Evolutionary conservation across 371 early-diverging fungal species (phyloP), one percentile per base, ranked within the genome.

Genomic region (Zancudomyces culisetae): DNA sequence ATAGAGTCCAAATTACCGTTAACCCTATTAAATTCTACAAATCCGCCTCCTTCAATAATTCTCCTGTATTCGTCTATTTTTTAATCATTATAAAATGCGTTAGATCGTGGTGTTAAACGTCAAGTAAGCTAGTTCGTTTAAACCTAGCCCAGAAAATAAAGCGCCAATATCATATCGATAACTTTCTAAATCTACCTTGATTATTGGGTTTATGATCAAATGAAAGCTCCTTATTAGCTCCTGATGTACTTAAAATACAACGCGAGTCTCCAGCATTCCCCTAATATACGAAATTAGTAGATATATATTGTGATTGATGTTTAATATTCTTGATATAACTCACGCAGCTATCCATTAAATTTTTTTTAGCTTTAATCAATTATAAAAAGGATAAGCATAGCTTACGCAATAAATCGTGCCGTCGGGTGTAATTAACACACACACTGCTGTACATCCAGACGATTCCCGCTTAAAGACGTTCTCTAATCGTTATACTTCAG

Each of bases 181-280:
- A n/a, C n/a, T n/a, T n/a, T n/a, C n/a, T n/a, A n/a, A n/a, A 49
- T 3, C 13, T 27, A 49, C 50, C 68, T 42, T 69, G 67, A 62
- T 86, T 81, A 19, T 62, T 74, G 18, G 97, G 97, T 62, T 96
- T 96, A 70, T 96, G 97, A 65, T 96, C 97, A 56, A 71, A 68
- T n/a, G 90, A 89, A 53, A 96, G 67, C 6, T 83, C 73, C 18
- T 71, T 63, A 1, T 87, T 86, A 3, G 55, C 57, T 13, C 97
- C 97, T 27, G 72, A 60, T 35, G 61, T 61, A 58, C 81, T 75
- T 23, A 96, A 59, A 42, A 96, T 79, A 26, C 87, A 84, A 27
- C 97, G 78, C 41, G 92, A 91, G 70, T 96, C 97, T 43, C 97
- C 97, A 12, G 92, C 90, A 58, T 96, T 96, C 42, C 80, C 87